Evolutionary conservation across 306 rosid genomes (phyloP), one percentile per base, ranked within the genome.

Genomic region (Quercus ilex): DNA sequence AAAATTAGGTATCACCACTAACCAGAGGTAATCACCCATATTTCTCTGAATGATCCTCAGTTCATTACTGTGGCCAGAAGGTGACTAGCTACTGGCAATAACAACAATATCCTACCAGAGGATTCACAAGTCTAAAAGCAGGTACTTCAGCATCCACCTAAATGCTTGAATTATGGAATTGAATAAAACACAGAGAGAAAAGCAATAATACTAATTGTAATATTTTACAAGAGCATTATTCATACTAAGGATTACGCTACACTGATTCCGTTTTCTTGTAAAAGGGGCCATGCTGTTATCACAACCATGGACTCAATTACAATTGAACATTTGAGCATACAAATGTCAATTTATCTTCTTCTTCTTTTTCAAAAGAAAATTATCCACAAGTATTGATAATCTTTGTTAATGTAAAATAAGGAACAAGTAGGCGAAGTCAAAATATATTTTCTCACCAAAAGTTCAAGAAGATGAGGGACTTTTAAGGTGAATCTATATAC

Each of bases 81-180:
- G n/a, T 30, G 3, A 21, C 17, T 30, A 64, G 70, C 46, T 30
- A 64, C 13, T 64, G 46, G 43, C 12, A 17, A 30, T 64, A 17
- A 14, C 70, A 28, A 64, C 41, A 15, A 30, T 30, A 15, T 28
- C 70, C 43, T 7, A 11, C 15, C 12, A 64, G 5, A 64, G 12
- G 21, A 64, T 64, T 19, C 56, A 76, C 63, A 35, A 28, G 55
- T 72, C 53, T 64, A 76, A 60, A 62, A 30, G 38, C 15, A 76
- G 72, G 52, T 28, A 38, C 49, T 17, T 15, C 4, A 28, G 19
- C 76, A 55, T 43, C 35, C 38, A 76, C 52, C 26, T 64, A 26
- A 35, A 20, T 69, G 46, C 64, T 79, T 70, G 46, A 70, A 38
- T 26, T 58, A 33, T 31, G 71, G 21, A 79, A 71, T 62, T 30